phyloP scores from a whole-genome alignment of 2,329 filamentous ascomycete genomes.

The Colletotrichum orbiculare region DNA sequence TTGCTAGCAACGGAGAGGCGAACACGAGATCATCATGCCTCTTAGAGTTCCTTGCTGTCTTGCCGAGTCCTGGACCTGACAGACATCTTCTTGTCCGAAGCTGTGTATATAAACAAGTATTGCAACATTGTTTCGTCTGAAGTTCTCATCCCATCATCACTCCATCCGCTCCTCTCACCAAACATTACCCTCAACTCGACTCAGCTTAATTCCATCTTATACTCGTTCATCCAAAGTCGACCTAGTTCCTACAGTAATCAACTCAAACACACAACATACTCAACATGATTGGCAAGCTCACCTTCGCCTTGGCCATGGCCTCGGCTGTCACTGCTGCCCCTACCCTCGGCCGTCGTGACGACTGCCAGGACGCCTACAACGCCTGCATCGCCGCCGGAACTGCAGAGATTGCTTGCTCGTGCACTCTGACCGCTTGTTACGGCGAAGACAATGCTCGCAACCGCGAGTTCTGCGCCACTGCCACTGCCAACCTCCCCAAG shows the following conservation, averaged over 20 bases:
- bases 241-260: not conserved
- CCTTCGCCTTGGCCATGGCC: conserved; percentile 30
- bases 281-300: conserved; percentile 26
- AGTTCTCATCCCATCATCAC: too few species aligned
- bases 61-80: not conserved
- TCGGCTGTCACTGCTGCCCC: conserved; percentile 29
- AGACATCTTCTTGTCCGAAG: not conserved
- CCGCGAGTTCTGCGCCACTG: conserved; percentile 30
- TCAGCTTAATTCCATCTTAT: not conserved
- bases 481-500: conserved; percentile 25
- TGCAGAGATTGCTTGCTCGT: conserved; percentile 23
- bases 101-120: conserved; percentile 10
- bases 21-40: conserved; percentile 22
- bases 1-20: conserved; percentile 13
- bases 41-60: not conserved
- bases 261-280: not conserved
- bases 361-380: conserved; percentile 23
- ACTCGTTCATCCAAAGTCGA: not conserved
- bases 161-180: not conserved
- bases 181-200: not conserved
- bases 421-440: conserved; percentile 21
- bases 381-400: conserved; percentile 31
- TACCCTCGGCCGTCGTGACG: conserved; percentile 11
- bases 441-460: conserved; percentile 35
- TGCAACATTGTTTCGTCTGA: too few species aligned